These are phyloP conservation scores for Acanthamoeba royreba DNA, from an alignment of 208 protist species.

Conservation along the genomic window DNA sequence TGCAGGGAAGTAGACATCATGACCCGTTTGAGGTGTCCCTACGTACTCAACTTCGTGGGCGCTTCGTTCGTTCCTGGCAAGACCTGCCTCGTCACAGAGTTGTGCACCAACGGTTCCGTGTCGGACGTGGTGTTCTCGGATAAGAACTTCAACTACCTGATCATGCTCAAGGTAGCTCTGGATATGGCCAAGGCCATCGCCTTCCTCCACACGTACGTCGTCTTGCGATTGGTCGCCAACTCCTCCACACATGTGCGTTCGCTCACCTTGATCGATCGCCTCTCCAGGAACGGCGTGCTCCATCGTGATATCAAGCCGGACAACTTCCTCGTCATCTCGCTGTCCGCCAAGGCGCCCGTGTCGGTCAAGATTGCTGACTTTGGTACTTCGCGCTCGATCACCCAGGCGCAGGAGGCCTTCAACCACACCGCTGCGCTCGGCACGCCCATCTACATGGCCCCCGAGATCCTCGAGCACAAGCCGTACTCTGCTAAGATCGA, in stretches of 20 bases:
- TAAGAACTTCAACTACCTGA: slow-evolving; percentile 32
- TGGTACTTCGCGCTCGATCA: slow-evolving; percentile 11
- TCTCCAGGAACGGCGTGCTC: background rate
- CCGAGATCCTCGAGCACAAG: slow-evolving; percentile 8
- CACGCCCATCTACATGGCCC: slow-evolving; percentile 36
- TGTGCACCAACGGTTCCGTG: slow-evolving; percentile 12
- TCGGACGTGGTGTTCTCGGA: slow-evolving; percentile 17
- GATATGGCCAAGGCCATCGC: slow-evolving; percentile 30
- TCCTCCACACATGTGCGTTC: too few species aligned
- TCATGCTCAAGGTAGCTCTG: slow-evolving; percentile 20
- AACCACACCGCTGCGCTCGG: slow-evolving; percentile 32
- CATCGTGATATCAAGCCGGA: background rate
- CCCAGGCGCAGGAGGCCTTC: background rate
- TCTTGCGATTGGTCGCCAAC: too few species aligned
- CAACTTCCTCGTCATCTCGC: background rate
- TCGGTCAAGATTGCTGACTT: slow-evolving; percentile 38
- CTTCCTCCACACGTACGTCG: slow-evolving; percentile 41
- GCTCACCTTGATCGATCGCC: too few species aligned
- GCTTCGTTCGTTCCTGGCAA: slow-evolving; percentile 34
- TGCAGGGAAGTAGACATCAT: slow-evolving; percentile 47
- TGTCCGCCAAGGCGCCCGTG: background rate
- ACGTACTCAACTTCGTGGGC: slow-evolving; percentile 27
- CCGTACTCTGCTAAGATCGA: slow-evolving; percentile 28
- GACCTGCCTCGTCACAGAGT: background rate
- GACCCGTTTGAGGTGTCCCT: background rate